These are phyloP conservation scores for Tuber brumale DNA, from an alignment of 495 filamentous ascomycete species.

Conservation along the genomic window DNA sequence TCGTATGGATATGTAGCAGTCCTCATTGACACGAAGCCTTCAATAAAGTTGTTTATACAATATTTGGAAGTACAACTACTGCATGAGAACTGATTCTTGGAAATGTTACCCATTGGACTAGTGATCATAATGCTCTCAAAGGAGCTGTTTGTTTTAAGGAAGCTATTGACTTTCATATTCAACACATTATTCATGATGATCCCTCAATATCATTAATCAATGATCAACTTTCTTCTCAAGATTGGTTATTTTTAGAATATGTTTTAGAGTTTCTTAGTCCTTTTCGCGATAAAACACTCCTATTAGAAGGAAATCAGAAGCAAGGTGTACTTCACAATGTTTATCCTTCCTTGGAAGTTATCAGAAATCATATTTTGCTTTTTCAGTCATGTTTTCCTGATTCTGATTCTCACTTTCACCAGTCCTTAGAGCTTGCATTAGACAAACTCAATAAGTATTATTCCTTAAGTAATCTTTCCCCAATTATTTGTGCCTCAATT, in stretches of 20 bases:
- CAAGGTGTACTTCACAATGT: not conserved
- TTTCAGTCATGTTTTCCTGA: no score
- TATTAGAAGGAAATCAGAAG: not conserved
- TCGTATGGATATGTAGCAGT: not conserved
- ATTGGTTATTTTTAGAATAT: not conserved
- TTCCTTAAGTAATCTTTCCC: not conserved
- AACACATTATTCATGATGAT: not conserved
- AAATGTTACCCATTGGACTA: not conserved
- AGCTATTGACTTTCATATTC: not conserved
- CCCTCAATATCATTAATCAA: not conserved
- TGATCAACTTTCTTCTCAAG: not conserved
- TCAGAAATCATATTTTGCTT: no score
- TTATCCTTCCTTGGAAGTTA: not conserved
- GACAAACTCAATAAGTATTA: slow-evolving; percentile 13
- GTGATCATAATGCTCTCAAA: not conserved
- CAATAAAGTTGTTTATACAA: not conserved
- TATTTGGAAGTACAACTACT: not conserved
- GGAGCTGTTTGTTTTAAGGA: not conserved
- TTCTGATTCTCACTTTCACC: no score
- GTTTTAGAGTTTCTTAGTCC: not conserved
- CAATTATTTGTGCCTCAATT: slow-evolving; percentile 5
- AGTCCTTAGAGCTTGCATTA: not conserved
- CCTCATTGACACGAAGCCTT: not conserved
- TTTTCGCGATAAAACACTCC: not conserved
- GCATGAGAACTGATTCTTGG: not conserved